Conservation (phyloP, 352 stramenopile genomes). For the Globisporangium middletonii region DNA sequence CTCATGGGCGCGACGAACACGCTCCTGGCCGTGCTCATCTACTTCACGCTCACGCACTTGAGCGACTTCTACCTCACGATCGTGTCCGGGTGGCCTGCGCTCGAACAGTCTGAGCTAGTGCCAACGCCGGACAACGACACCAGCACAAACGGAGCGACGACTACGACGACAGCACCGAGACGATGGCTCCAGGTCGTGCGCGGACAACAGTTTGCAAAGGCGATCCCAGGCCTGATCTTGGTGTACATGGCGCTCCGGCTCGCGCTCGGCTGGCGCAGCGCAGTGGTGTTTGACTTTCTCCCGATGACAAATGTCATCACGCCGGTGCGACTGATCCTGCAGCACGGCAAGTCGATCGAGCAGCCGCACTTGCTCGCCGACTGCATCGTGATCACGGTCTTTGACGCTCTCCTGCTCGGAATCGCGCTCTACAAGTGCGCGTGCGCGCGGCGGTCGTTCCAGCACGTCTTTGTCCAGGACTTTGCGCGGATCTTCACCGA, state of each 20-base stretch:
- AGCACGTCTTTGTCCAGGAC: conserved; percentile 30
- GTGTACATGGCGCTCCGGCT: conserved; percentile 23
- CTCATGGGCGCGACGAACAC: conserved; percentile 25
- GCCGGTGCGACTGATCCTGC: conserved; percentile 11
- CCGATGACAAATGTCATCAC: conserved; percentile 36
- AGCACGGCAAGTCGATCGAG: conserved; percentile 13
- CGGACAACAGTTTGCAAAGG: conserved; percentile 6
- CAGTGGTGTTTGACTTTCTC: conserved; percentile 35
- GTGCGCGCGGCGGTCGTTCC: conserved; percentile 23
- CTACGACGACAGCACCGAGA: background rate
- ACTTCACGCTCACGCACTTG: conserved; percentile 21
- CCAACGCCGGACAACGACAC: background rate
- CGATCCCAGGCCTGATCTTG: conserved; percentile 11
- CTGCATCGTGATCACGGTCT: conserved; percentile 16
- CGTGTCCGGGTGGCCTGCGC: conserved; percentile 8
- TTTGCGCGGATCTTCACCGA: conserved; percentile 35
- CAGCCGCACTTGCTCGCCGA: conserved; percentile 13
- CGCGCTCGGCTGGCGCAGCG: conserved; percentile 18
- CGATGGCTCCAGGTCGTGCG: conserved; percentile 8
- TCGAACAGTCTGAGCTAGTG: conserved; percentile 4
- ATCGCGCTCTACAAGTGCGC: conserved; percentile 20
- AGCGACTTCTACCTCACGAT: conserved; percentile 26
- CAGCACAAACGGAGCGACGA: background rate
- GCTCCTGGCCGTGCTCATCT: conserved; percentile 21
- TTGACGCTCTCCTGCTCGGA: conserved; percentile 18